Evolutionary conservation across 768 basidiomycete species (phyloP), one percentile per base, ranked within the genome.

Genomic region (Psilocybe subaeruginosa): DNA sequence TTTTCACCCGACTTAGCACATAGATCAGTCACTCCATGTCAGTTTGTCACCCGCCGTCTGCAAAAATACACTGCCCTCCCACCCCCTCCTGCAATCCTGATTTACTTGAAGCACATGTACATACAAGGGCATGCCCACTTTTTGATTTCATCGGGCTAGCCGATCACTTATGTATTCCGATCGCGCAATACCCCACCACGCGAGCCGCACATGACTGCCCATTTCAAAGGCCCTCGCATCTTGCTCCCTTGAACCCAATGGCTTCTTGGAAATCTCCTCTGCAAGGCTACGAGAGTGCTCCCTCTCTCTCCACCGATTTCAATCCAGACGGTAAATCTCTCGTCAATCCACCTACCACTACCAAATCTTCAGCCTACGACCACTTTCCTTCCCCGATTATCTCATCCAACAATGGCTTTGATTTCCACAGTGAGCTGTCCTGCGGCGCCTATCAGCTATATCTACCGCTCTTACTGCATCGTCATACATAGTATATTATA

Each of bases 391-490:
- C 78, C 8, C 88, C 86, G 5, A 85, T 90, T 58, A 73, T 75
- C 49, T 60, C 79, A 1, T 75, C 77, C 35, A 82, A 82, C 52
- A 83, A 87, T 51, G 88, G 85, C 0, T 90, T 91, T 64, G 89
- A 91, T 71, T 91, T 91, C 67, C 90, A 91, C 68, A 81, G 89
- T 87, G 60, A 73, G 86, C 69, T 23, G 11, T 6, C 45, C 27
- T 30, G 56, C 19, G 27, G 55, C 27, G 39, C 59, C 45, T 47
- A 35, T 35, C 33, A 35, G 33, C 33, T 35, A 7, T 11, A 35
- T 35, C 33, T 7, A 7, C 11, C 33, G 33, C 33, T 35, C 33
- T 35, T 35, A 35, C 33, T 35, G 7, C 33, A 35, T 35, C 33
- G 33, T 35, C 33, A 35, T 35, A 35, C 33, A 43, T 55, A 89